These are phyloP conservation scores for Fusarium cicatricum DNA, from an alignment of 2,329 filamentous ascomycete species.

Conservation along the genomic window DNA sequence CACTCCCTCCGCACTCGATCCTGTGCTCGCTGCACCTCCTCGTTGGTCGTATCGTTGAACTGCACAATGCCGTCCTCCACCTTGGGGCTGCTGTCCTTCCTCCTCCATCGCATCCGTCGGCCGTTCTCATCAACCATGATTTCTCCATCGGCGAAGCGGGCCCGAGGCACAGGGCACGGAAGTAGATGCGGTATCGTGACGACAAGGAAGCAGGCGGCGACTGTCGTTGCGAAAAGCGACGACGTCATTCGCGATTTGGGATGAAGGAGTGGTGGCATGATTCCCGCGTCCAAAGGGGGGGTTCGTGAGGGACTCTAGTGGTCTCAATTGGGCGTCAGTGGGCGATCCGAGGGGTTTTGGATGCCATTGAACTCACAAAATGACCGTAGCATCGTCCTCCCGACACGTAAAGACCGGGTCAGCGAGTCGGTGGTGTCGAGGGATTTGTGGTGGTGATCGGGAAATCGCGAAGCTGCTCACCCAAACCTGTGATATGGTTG, in stretches of 20 bases:
- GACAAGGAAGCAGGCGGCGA: slow-evolving; percentile 89
- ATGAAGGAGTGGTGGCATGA: slow-evolving; percentile 89
- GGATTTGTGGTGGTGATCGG: slow-evolving; percentile 40
- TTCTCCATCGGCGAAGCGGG: slow-evolving; percentile 76
- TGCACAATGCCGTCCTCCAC: slow-evolving; percentile 58
- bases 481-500: slow-evolving; percentile 31
- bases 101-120: slow-evolving; percentile 55
- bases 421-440: slow-evolving; percentile 39
- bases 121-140: slow-evolving; percentile 56
- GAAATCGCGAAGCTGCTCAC: slow-evolving; percentile 35
- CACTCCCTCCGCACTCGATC: slow-evolving; percentile 74
- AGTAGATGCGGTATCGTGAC: slow-evolving; percentile 90
- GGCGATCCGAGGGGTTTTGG: slow-evolving; percentile 1
- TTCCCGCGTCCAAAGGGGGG: slow-evolving; percentile 28
- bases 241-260: slow-evolving; percentile 93
- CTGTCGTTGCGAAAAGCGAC: slow-evolving; percentile 92
- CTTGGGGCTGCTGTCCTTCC: slow-evolving; percentile 47
- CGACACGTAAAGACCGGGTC: slow-evolving; percentile 30
- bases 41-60: slow-evolving; percentile 52
- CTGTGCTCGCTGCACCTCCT: slow-evolving; percentile 47
- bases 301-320: slow-evolving; percentile 33
- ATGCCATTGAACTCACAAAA: slow-evolving; percentile 41
- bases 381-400: slow-evolving; percentile 39
- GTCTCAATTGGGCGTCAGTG: slow-evolving; percentile 41
- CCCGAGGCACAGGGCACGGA: slow-evolving; percentile 85